These are phyloP conservation scores for Phlebiopsis flavidoalba DNA, from an alignment of 768 basidiomycete genomes.

Conservation along the genomic window DNA sequence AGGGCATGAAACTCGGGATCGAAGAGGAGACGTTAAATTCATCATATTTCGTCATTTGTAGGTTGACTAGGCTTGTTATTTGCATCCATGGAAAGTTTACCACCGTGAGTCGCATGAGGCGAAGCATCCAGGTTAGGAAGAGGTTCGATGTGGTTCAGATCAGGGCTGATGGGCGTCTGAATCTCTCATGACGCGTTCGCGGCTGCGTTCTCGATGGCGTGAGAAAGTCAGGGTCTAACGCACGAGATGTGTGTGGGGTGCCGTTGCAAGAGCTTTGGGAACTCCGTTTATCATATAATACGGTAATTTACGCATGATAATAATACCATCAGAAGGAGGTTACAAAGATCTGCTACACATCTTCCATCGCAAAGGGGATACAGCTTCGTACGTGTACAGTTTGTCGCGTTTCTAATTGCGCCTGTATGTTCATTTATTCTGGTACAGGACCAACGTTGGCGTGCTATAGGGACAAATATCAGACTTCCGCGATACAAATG, in stretches of 20 bases:
- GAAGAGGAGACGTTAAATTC: constrained; percentile 13
- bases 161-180: not conserved
- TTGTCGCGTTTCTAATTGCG: not conserved
- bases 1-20: constrained; percentile 14
- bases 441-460: constrained; percentile 12
- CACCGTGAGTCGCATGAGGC: not conserved
- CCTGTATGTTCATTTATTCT: not conserved
- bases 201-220: no score
- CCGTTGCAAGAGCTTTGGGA: no score
- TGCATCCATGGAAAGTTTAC: not conserved
- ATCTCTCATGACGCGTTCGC: not conserved
- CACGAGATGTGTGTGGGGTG: no score
- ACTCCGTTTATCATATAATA: not conserved
- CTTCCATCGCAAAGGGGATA: not conserved
- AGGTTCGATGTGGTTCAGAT: not conserved
- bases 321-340: not conserved
- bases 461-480: constrained; percentile 11
- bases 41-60: constrained; percentile 21
- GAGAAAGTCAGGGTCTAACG: no score
- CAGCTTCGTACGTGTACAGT: not conserved
- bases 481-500: not conserved
- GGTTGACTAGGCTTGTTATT: not conserved
- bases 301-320: not conserved
- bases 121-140: not conserved
- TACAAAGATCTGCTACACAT: not conserved